Base-by-base conservation (phyloP, 345 rosid species). In the Isatis tinctoria region DNA sequence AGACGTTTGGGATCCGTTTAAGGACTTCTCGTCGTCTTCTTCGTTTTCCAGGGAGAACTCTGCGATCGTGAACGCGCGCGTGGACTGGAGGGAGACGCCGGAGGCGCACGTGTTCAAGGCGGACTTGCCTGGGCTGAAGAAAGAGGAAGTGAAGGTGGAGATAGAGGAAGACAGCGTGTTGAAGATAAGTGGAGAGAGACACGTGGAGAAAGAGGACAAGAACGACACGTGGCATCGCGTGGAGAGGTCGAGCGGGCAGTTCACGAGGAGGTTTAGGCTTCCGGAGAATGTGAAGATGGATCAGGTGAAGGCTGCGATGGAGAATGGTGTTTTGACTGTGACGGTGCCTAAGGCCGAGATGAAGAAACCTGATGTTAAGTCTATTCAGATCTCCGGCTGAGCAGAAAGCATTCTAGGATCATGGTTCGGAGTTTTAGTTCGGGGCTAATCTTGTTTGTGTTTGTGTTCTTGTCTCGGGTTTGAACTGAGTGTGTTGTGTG, bases 281-380 rank as follows among this genome's bases (percentile, higher is more conserved):
- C 82, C 78, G 40, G 82, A 79, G 44, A 69, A 74, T 22, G 82
- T 69, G 49, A 79, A 79, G 64, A 69, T 74, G 75, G 80, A 81
- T 24, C 67, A 81, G 60, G 74, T 84, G 0, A 84, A 81, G 8
- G 90, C 90, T 3, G 75, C 72, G n/a, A 83, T 83, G 87, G 88
- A 86, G 80, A 85, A 80, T 2, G 88, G 90, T 6, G 84, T 84
- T n/a, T 74, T 86, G 48, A 79, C 82, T 18, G 82, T 87, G 4
- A 67, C 82, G 1, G 87, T 85, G 22, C 87, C 91, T 0, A 83
- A 81, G 62, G 72, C 36, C n/a, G 79, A 81, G 76, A 76, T 12
- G 0, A 74, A 79, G 79, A 79, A 79, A 7, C 5, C 78, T 41
- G 77, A 72, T 16, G 83, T 80, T 2, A 88, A 75, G 70, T 62